Percentiles rank a stretch among this genome's conserved stretches.
These are phyloP conservation scores for Lentinula guzmanii DNA, from an alignment of 768 basidiomycete genomes.

Conservation along the genomic window DNA sequence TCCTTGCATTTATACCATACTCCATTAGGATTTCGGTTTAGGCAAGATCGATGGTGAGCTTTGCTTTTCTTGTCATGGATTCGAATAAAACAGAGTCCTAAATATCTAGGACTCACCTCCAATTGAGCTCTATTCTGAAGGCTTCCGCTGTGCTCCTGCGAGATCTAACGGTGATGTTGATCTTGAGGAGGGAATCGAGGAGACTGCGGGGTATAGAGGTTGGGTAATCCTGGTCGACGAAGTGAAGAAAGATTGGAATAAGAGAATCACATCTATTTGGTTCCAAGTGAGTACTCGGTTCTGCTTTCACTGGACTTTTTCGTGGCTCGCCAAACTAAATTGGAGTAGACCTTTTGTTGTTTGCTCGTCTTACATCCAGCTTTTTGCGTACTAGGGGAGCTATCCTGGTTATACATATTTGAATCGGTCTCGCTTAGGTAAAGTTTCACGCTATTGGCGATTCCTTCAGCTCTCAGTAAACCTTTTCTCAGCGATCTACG, in stretches of 20 bases:
- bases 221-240: background rate
- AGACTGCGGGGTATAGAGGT: background rate
- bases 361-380: background rate
- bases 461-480: background rate
- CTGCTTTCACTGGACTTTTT: background rate
- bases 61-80: too few species aligned
- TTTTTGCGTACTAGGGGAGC: background rate
- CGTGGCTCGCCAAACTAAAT: background rate
- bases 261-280: background rate
- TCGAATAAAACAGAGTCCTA: too few species aligned
- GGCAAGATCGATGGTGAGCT: too few species aligned
- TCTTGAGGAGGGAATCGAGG: background rate
- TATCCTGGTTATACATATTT: background rate
- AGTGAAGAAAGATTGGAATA: background rate
- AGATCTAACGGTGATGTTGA: background rate
- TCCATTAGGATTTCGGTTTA: too few species aligned
- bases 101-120: too few species aligned
- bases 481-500: background rate
- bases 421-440: background rate
- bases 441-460: background rate
- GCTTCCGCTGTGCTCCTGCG: too few species aligned
- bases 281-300: background rate
- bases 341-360: background rate
- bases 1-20: too few species aligned
- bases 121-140: too few species aligned